Conservation (phyloP, 805 yeast species). For the Nakazawaea laoshanensis region DNA sequence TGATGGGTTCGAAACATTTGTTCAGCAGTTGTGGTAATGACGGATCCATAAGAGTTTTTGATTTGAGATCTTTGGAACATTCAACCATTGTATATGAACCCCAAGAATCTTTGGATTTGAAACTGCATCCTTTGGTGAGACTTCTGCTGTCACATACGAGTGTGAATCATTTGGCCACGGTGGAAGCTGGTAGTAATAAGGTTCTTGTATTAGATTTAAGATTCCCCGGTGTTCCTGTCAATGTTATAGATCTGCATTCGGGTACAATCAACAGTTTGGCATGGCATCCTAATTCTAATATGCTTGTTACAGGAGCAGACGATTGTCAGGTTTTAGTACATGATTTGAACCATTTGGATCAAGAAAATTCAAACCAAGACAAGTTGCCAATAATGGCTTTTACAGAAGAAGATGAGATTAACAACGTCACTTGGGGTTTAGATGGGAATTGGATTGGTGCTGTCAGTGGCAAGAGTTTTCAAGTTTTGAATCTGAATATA, state of each 20-base stretch:
- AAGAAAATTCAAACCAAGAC: not conserved
- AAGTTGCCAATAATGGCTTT: slow-evolving; percentile 39
- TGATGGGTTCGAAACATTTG: slow-evolving; percentile 63
- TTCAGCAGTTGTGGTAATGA: slow-evolving; percentile 94
- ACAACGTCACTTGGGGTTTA: slow-evolving; percentile 66
- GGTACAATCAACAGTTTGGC: slow-evolving; percentile 62
- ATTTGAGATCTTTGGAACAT: slow-evolving; percentile 80
- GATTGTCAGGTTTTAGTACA: slow-evolving; percentile 68
- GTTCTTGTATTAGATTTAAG: slow-evolving; percentile 76
- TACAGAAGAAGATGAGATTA: slow-evolving; percentile 63
- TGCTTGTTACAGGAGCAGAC: slow-evolving; percentile 58
- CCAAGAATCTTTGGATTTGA: slow-evolving; percentile 18
- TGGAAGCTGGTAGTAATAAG: slow-evolving; percentile 60
- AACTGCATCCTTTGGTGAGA: slow-evolving; percentile 56
- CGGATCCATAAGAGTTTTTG: slow-evolving; percentile 90
- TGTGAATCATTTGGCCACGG: slow-evolving; percentile 75
- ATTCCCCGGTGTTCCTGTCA: slow-evolving; percentile 75
- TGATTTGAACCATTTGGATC: slow-evolving; percentile 37
- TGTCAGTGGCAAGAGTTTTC: slow-evolving; percentile 60
- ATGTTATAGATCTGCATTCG: slow-evolving; percentile 59
- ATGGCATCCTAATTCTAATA: slow-evolving; percentile 78
- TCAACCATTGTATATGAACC: slow-evolving; percentile 93
- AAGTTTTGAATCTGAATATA: slow-evolving; percentile 26
- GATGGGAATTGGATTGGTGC: slow-evolving; percentile 79
- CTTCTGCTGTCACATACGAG: slow-evolving; percentile 75